Evolutionary conservation across 768 basidiomycete species (phyloP), one percentile per base, ranked within the genome.

Genomic region (Mycena pura): DNA sequence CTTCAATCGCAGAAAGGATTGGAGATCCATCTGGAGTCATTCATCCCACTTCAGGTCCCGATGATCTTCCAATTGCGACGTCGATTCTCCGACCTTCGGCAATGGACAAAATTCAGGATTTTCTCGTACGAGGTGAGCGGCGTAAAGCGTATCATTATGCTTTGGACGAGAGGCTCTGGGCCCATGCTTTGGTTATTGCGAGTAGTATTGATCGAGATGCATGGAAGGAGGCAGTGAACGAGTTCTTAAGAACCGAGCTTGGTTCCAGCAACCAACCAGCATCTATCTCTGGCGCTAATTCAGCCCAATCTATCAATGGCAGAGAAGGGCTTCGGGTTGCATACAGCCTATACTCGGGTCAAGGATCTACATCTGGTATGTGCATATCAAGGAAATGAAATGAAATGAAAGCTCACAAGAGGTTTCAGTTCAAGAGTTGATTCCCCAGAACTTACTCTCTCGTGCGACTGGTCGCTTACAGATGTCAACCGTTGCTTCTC

Each of bases 121-220:
- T 92, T 49, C 83, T 99, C 15, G 74, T 95, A 10, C 85, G 86
- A 57, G 97, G 96, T 15, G 89, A 97, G 68, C 89, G 93, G 32
- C 86, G 86, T 21, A 86, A 89, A 63, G 97, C 97, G 1, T 95
- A 92, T 71, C 87, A 88, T 58, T 95, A 87, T 72, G 96, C 97
- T 3, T 80, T 93, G 40, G 92, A 96, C 59, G 86, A 95, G 74
- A 90, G 86, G 69, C 74, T 99, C 39, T 99, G 96, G 96, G 88
- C 93, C 1, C 97, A 99, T 74, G 96, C 97, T 2, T 87, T 99
- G 85, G 75, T 99, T 55, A 95, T 99, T 64, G 88, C 96, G 10
- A 96, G 92, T 69, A 90, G 92, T 55, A 84, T 97, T 50, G 96
- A 96, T 73, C 93, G 92, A 67, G 95, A 97, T 27, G 82, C 92